Evolutionary conservation across 2,329 filamentous ascomycete genomes (phyloP).

Genomic region (Orbilia javanica): DNA sequence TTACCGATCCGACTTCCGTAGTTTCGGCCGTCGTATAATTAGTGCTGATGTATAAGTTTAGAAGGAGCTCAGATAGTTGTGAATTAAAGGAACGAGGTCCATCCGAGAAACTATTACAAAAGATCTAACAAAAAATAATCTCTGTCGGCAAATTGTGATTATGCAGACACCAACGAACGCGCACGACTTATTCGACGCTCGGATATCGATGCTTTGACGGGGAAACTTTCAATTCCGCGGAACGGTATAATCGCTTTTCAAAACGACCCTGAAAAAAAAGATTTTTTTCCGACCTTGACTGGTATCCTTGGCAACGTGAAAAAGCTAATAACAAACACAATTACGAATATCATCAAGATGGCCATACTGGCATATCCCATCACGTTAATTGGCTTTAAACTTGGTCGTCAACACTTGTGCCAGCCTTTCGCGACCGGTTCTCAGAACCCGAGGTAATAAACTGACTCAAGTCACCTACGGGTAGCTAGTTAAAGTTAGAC

Average conservation of each 20-base stretch:
- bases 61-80: conserved; percentile 20
- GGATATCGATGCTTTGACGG: conserved; percentile 20
- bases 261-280: background rate
- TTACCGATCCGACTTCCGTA: conserved; percentile 18
- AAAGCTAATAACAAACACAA: background rate
- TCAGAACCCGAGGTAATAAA: conserved; percentile 46
- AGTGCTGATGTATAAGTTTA: conserved; percentile 26
- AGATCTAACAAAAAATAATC: conserved; percentile 18
- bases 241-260: conserved; percentile 15
- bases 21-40: conserved; percentile 8
- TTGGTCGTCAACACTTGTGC: conserved; percentile 31
- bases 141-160: conserved; percentile 28
- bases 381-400: conserved; percentile 24
- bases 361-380: conserved; percentile 1
- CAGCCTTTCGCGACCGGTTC: conserved; percentile 25
- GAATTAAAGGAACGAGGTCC: conserved; percentile 24
- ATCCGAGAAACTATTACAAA: conserved; percentile 5
- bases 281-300: background rate
- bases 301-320: conserved; percentile 9
- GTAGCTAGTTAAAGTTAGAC: conserved; percentile 46
- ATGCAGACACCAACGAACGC: conserved; percentile 18
- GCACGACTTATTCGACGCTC: conserved; percentile 10
- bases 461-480: conserved; percentile 50
- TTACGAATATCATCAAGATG: conserved; percentile 3
- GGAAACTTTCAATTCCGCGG: conserved; percentile 1